Percentiles rank a stretch among this genome's conserved stretches.
Conservation (phyloP, 202 grass and related monocot species). For the Eragrostis tef region DNA sequence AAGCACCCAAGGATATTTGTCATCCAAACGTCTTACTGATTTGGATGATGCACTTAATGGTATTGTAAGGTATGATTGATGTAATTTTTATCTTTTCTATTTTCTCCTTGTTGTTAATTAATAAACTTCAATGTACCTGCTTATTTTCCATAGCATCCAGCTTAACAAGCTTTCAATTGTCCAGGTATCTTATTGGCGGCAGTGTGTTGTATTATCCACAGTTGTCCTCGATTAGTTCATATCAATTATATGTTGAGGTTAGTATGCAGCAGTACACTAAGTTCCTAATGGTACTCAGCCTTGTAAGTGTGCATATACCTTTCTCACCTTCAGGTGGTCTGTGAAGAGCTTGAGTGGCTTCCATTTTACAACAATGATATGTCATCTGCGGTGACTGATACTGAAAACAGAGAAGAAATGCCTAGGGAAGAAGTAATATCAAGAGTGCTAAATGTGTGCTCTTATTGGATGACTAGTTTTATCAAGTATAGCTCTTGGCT, state of each 20-base stretch:
- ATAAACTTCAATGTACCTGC: slow-evolving; percentile 35
- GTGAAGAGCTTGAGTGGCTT: slow-evolving; percentile 97
- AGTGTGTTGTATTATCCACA: slow-evolving; percentile 98
- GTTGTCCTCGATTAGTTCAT: slow-evolving; percentile 94
- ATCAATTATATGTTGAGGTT: slow-evolving; percentile 98
- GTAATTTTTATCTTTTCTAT: slow-evolving; percentile 20
- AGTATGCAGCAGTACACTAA: slow-evolving; percentile 50
- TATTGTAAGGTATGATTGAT: slow-evolving; percentile 75
- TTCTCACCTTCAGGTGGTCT: slow-evolving; percentile 71
- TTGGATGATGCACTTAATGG: slow-evolving; percentile 72
- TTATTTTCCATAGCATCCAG: slow-evolving; percentile 16
- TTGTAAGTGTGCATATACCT: slow-evolving; percentile 40
- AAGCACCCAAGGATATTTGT: slow-evolving; percentile 86
- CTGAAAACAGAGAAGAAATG: slow-evolving; percentile 61
- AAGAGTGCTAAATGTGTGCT: slow-evolving; percentile 76
- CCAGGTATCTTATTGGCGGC: slow-evolving; percentile 97
- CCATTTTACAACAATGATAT: slow-evolving; percentile 74
- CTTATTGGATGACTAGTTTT: slow-evolving; percentile 93
- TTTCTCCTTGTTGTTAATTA: slow-evolving; percentile 17
- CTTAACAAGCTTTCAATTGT: slow-evolving; percentile 37
- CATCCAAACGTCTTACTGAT: slow-evolving; percentile 68
- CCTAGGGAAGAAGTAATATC: slow-evolving; percentile 68
- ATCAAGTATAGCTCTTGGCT: slow-evolving; percentile 92
- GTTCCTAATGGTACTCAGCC: slow-evolving; percentile 31
- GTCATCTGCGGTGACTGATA: slow-evolving; percentile 53